These are phyloP conservation scores for Aschersonia sp. DNA, from an alignment of 2,329 filamentous ascomycete species.

Conservation along the genomic window DNA sequence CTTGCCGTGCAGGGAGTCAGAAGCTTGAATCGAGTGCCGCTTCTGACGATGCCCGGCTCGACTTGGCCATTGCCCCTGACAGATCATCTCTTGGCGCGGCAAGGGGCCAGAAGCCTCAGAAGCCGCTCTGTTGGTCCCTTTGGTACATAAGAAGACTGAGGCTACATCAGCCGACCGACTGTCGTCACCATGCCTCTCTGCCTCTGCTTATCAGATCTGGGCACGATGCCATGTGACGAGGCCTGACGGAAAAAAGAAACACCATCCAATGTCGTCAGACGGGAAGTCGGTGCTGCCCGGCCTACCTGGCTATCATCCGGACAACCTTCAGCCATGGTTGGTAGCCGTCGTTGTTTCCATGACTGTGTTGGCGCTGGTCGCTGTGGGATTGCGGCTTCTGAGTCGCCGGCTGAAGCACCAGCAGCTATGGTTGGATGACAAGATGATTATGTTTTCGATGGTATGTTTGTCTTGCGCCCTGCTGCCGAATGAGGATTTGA, in stretches of 20 bases:
- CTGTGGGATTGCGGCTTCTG: slow-evolving; percentile 22
- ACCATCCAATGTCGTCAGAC: slow-evolving; percentile 1
- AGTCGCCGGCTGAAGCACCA: slow-evolving; percentile 25
- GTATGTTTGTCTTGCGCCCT: slow-evolving; percentile 13
- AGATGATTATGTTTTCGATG: slow-evolving; percentile 31
- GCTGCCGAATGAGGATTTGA: not conserved
- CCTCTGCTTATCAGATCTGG: not conserved
- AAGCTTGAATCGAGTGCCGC: too few species aligned
- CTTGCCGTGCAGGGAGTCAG: too few species aligned
- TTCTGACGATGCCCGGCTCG: too few species aligned
- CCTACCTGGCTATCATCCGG: slow-evolving; percentile 10
- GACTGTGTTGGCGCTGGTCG: slow-evolving; percentile 22
- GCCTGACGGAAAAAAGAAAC: not conserved
- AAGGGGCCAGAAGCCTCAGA: not conserved
- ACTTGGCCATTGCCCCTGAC: not conserved
- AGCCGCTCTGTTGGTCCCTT: too few species aligned
- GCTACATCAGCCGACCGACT: too few species aligned
- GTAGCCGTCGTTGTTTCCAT: slow-evolving; percentile 22
- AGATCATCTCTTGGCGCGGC: not conserved
- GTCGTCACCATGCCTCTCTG: not conserved
- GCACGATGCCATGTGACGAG: not conserved
- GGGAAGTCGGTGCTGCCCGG: slow-evolving; percentile 6
- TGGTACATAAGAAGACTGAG: too few species aligned
- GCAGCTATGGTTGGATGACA: slow-evolving; percentile 33
- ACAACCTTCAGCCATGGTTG: slow-evolving; percentile 26